A percentile compares a stretch with the other conserved stretches of the same genome.
Evolutionary conservation across 768 basidiomycete genomes (phyloP).

Genomic region (Leccinum longicurvipes): DNA sequence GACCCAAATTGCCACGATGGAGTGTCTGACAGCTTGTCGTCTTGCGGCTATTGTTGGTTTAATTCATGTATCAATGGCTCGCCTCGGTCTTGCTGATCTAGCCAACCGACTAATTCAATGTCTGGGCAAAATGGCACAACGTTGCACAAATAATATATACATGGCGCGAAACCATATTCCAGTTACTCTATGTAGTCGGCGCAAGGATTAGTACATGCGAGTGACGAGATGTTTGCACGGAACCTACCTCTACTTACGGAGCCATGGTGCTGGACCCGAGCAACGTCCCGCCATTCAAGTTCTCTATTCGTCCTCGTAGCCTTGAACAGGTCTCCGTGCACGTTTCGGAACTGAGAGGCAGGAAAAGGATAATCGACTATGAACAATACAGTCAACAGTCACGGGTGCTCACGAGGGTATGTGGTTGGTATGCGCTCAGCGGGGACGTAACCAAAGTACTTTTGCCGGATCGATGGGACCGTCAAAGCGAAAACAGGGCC

Average conservation of each 20-base stretch:
- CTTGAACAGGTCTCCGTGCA: conserved; percentile 60
- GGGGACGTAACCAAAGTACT: conserved; percentile 66
- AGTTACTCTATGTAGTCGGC: conserved; percentile 1
- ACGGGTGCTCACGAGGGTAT: conserved; percentile 64
- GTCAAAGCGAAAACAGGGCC: conserved; percentile 72
- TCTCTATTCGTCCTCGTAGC: conserved; percentile 65
- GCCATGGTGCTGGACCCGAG: not conserved
- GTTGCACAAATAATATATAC: conserved; percentile 1
- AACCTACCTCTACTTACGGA: conserved; percentile 8
- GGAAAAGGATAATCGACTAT: conserved; percentile 1
- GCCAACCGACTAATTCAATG: not conserved
- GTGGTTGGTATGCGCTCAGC: conserved; percentile 70
- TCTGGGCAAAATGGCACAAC: not conserved
- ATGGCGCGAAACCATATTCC: not conserved
- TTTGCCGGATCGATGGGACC: conserved; percentile 74
- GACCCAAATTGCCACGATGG: too few species aligned
- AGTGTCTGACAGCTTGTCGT: not conserved
- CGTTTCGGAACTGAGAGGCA: conserved; percentile 61
- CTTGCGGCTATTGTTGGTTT: not conserved
- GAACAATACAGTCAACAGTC: not conserved
- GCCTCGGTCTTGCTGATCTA: not conserved
- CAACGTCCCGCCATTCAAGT: not conserved
- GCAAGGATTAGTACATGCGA: not conserved
- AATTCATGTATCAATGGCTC: not conserved
- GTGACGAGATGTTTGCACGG: not conserved